A percentile compares a stretch with the other conserved stretches of the same genome.
phyloP scores from a whole-genome alignment of 768 basidiomycete species.

The Tricholomella constricta region DNA sequence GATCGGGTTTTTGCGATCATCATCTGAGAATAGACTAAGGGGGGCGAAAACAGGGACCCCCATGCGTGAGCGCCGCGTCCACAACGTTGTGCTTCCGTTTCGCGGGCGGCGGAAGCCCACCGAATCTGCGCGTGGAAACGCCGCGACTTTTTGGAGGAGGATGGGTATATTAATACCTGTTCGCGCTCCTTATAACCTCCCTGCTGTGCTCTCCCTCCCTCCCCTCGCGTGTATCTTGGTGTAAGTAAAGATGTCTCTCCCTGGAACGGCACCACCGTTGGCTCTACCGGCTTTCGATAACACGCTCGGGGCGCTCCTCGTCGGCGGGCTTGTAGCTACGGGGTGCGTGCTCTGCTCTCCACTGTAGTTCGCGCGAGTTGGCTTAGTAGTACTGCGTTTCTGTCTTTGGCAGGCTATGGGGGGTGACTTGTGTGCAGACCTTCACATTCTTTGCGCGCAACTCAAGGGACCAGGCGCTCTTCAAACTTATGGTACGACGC shows the following conservation, averaged over 20 bases:
- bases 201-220: not conserved
- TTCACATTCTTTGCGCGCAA: conserved; percentile 49
- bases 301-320: conserved; percentile 55
- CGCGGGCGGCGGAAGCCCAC: not conserved
- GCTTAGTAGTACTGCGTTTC: not conserved
- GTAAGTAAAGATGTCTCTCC: conserved; percentile 18
- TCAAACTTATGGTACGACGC: conserved; percentile 40
- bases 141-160: not conserved
- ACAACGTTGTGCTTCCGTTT: not conserved
- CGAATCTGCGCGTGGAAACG: not conserved
- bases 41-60: not conserved
- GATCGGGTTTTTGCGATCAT: too few relatives aligned
- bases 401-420: conserved; percentile 54
- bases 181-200: not conserved
- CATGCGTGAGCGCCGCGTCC: not conserved
- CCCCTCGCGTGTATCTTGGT: not conserved
- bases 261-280: not conserved
- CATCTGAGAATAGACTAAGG: too few relatives aligned
- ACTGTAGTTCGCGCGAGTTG: not conserved
- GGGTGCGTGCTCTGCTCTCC: conserved; percentile 39
- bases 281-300: conserved; percentile 40
- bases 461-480: conserved; percentile 30
- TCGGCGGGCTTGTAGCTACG: conserved; percentile 55
- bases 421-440: conserved; percentile 56
- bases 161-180: not conserved